Conservation (phyloP, 768 basidiomycete genomes). For the Erythrobasidium yunnanense region DNA sequence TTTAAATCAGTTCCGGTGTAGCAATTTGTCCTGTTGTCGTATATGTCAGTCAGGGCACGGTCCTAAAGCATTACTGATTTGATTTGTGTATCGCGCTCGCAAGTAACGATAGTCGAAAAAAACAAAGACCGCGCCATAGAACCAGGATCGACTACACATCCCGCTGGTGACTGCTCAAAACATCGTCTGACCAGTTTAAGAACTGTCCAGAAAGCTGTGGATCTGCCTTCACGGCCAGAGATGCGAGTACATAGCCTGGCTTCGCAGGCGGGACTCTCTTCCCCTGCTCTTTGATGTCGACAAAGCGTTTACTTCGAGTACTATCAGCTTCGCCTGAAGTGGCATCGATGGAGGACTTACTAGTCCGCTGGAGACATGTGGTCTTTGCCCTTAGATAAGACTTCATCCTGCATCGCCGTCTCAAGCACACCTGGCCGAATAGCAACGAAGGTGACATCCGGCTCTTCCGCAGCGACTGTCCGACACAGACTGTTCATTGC, state of each 20-base stretch:
- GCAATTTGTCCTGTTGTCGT: no score
- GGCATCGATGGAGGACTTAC: background rate
- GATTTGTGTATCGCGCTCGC: no score
- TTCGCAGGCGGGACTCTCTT: background rate
- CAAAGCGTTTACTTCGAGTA: slow-evolving; percentile 15
- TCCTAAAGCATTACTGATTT: no score
- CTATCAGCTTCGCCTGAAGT: background rate
- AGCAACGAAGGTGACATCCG: slow-evolving; percentile 26
- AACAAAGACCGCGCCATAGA: no score
- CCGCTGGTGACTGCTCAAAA: background rate
- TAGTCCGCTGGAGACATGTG: slow-evolving; percentile 10
- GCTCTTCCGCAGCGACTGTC: slow-evolving; percentile 27
- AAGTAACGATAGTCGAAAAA: no score
- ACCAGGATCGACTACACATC: no score
- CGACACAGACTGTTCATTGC: slow-evolving; percentile 24
- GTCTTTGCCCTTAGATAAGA: slow-evolving; percentile 4
- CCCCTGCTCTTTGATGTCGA: slow-evolving; percentile 6
- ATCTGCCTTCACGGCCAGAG: slow-evolving; percentile 26
- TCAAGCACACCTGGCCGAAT: slow-evolving; percentile 25
- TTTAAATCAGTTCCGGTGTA: no score
- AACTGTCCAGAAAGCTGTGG: slow-evolving; percentile 16
- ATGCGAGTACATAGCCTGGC: slow-evolving; percentile 23
- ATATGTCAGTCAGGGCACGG: no score
- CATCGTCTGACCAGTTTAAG: slow-evolving; percentile 21
- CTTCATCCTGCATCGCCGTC: slow-evolving; percentile 25